A percentile compares a stretch with the other conserved stretches of the same genome.
Conservation (phyloP, 83 land plant species). For the Picea abies region DNA sequence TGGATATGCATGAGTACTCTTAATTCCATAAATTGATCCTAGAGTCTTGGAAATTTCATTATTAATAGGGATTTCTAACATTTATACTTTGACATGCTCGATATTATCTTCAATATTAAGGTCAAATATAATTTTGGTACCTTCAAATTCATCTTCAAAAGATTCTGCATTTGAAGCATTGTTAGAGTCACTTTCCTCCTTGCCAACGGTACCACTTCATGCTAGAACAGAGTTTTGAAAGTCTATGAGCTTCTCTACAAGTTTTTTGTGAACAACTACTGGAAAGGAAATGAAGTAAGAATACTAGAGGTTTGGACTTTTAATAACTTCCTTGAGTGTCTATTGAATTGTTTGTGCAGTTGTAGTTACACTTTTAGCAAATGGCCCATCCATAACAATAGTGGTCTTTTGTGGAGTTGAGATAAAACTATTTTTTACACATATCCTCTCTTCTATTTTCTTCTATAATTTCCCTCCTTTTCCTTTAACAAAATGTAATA, state of each 20-base stretch:
- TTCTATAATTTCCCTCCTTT: slow-evolving; percentile 25
- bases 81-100: slow-evolving; percentile 27
- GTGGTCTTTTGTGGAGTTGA: slow-evolving; percentile 31
- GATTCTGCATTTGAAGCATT: slow-evolving; percentile 26
- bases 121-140: slow-evolving; percentile 19
- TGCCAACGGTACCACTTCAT: neutral
- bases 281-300: slow-evolving; percentile 85
- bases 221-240: slow-evolving; percentile 68
- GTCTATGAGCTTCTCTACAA: slow-evolving; percentile 56
- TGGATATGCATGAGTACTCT: neutral
- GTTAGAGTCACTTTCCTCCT: slow-evolving; percentile 13
- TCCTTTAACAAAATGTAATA: no score
- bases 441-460: slow-evolving; percentile 53
- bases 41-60: neutral
- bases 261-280: slow-evolving; percentile 60
- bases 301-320: slow-evolving; percentile 58
- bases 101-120: slow-evolving; percentile 29
- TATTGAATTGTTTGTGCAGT: slow-evolving; percentile 40
- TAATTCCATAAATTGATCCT: neutral
- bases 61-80: slow-evolving; percentile 15
- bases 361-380: slow-evolving; percentile 40
- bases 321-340: slow-evolving; percentile 55
- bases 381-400: slow-evolving; percentile 41
- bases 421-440: slow-evolving; percentile 44
- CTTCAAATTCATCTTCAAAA: slow-evolving; percentile 20